Evolutionary conservation across 257 asterid species (phyloP).

Genomic region (Nicotiana paniculata): DNA sequence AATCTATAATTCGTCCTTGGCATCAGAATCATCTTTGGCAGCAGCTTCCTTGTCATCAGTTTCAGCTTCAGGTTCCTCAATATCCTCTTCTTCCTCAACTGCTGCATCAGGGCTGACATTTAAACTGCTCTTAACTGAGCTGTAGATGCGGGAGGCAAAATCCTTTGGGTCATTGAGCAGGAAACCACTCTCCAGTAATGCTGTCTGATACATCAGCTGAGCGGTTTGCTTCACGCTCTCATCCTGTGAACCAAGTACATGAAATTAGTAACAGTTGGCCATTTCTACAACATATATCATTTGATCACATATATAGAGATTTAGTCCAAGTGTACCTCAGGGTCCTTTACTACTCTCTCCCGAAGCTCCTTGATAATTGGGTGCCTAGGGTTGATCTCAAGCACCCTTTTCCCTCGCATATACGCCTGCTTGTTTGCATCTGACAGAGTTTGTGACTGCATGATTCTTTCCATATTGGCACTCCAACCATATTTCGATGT

Average conservation of each 20-base stretch:
- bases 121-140: constrained; percentile 64
- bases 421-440: constrained; percentile 82
- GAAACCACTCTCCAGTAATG: constrained; percentile 90
- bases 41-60: constrained; percentile 29
- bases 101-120: constrained; percentile 61
- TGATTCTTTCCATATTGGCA: constrained; percentile 85
- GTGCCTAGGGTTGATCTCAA: constrained; percentile 86
- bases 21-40: constrained; percentile 26
- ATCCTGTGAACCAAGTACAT: constrained; percentile 27
- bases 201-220: constrained; percentile 79
- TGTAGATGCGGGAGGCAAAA: constrained; percentile 63
- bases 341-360: constrained; percentile 55
- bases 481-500: constrained; percentile 92
- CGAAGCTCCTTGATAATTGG: constrained; percentile 88
- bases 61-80: constrained; percentile 48
- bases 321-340: constrained; percentile 38
- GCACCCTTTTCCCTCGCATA: constrained; percentile 91
- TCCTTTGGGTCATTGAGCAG: constrained; percentile 70
- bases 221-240: constrained; percentile 67
- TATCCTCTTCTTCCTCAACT: constrained; percentile 79
- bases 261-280: not conserved
- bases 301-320: too few species aligned
- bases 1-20: constrained; percentile 71
- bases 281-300: not conserved
- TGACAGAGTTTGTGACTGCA: constrained; percentile 86